Base-by-base conservation (phyloP, 1,284 basidiomycete species). In the Moesziomyces sp. region DNA sequence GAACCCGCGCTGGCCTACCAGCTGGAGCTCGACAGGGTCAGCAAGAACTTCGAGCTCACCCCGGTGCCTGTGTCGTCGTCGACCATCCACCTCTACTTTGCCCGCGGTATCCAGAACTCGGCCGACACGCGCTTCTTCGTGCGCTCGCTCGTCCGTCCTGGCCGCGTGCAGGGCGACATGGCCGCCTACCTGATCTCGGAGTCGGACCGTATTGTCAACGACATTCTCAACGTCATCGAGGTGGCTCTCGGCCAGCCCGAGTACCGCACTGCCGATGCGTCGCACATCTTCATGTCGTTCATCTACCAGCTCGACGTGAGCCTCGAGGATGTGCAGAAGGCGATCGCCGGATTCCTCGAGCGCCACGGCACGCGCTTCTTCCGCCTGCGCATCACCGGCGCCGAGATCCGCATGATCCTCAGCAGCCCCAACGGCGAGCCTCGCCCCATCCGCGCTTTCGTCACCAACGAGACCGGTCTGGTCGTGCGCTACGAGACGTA, bases 401-500 rank as follows among this genome's bases (percentile, higher is more conserved):
- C 96, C 21, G 97, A 99, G 87, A 97, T 99, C 82, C 90, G 97
- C 58, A 92, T 99, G 80, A 89, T 93, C 47, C 89, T 99, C 59
- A 94, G 97, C 86, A 93, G 97, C 84, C 90, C 88, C 66, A 93
- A 96, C 76, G 63, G 71, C 46, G 94, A 94, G 80, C 90, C 93
- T 49, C 93, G 93, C 8, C 94, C 96, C 11, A 94, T 99, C 83
- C 93, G 97, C 46, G 95, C 95, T 79, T 91, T 98, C 84, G 96
- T 99, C 85, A 94, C 97, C 87, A 99, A 98, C 85, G 94, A 97
- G 54, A 97, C 95, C 45, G 96, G 96, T 49, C 98, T 99, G 87
- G 93, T 98, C 76, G 96, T 99, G 85, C 96, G 97, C 85, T 98
- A 92, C 87, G 93, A 96, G 84, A 93, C 92, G n/a, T 99, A 99